Evolutionary conservation across 805 yeast species (phyloP).

Genomic region (Metschnikowia noctiluminum): DNA sequence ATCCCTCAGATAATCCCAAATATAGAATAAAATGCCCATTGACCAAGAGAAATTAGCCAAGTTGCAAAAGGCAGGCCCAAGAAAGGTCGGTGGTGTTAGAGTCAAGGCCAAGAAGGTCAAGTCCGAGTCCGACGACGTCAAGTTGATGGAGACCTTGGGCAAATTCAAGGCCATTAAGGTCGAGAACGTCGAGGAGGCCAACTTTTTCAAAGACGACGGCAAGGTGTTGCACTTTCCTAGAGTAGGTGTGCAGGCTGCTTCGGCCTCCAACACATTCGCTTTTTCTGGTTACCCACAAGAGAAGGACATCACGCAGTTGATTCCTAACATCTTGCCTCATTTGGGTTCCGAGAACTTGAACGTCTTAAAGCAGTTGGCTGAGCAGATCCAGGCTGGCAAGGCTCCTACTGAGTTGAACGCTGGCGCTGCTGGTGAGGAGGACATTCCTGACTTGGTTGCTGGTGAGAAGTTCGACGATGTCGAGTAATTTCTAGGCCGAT

Average conservation of each 20-base stretch:
- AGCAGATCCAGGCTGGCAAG: conserved; percentile 70
- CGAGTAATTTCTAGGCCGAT: conserved; percentile 27
- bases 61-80: conserved; percentile 79
- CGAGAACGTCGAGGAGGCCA: conserved; percentile 92
- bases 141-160: conserved; percentile 82
- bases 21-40: conserved; percentile 58
- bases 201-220: conserved; percentile 96
- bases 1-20: background rate
- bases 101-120: conserved; percentile 83
- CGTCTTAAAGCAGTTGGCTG: conserved; percentile 84
- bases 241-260: conserved; percentile 93
- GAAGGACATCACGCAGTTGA: conserved; percentile 85
- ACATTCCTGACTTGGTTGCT: conserved; percentile 77
- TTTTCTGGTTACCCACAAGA: conserved; percentile 94
- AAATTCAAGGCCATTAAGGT: conserved; percentile 87
- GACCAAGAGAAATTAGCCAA: conserved; percentile 94
- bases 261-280: conserved; percentile 86
- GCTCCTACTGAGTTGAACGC: conserved; percentile 43
- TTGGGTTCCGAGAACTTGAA: conserved; percentile 94
- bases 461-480: conserved; percentile 81
- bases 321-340: conserved; percentile 93
- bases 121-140: conserved; percentile 83
- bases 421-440: conserved; percentile 50
- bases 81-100: conserved; percentile 82
- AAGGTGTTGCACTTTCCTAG: conserved; percentile 93